Base-by-base conservation (phyloP, 2,329 filamentous ascomycete species). In the Hypoxylon sp. region DNA sequence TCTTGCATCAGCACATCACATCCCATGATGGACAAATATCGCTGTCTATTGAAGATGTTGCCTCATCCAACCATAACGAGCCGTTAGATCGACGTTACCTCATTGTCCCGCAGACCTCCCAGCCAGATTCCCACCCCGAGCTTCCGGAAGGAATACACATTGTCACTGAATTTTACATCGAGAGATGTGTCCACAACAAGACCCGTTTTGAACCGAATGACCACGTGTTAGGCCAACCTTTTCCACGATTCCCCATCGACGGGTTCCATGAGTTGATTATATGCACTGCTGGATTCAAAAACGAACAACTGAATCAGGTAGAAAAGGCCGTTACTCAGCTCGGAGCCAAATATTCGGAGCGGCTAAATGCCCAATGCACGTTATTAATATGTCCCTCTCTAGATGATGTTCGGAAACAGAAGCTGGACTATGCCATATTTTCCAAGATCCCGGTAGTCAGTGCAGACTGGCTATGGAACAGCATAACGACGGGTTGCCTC, bases 161-260 rank as follows among this genome's bases (percentile, higher is more conserved):
- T 40, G 89, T 97, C 30, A 98, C 93, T 9, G 93, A 97, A 75
- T 96, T 96, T 84, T 99, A 95, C 86, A 84, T 99, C 54, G 96
- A 99, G 79, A 88, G 89, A 49, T 98, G 95, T 76, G 81, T 99
- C 38, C 89, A 94, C 75, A 87, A 87, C 68, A 96, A 92, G 77
- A 81, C 80, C 24, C 86, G 95, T 71, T 83, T 93, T 48, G 82
- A 91, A 28, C 93, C 93, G 4, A 80, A 83, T 53, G 82, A 87
- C 3, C 89, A 96, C 75, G 84, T 92, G 40, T 85, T 96, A 22
- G 93, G 93, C 62, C 88, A 87, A 5, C 93, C 96, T 2, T 92
- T 97, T 66, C 84, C 88, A 4, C 80, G 81, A 28, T 91, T 93
- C 69, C 91, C 89, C 36, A 87, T 96, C 30, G 72, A 80, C 75